Evolutionary conservation across 1,284 basidiomycete genomes (phyloP).

Genomic region (Gomphus bonarii): DNA sequence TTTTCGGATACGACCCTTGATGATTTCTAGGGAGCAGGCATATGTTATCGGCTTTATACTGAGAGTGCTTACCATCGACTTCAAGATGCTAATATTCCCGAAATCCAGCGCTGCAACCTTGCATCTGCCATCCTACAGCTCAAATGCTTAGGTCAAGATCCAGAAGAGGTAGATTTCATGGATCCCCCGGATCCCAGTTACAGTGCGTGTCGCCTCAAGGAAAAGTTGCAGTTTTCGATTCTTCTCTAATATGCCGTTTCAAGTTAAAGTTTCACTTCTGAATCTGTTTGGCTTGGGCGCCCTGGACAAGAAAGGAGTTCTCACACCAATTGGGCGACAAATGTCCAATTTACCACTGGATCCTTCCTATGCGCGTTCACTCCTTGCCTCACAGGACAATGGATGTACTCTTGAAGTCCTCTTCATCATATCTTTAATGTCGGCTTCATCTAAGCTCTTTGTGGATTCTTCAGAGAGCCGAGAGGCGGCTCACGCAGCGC

Average conservation of each 20-base stretch:
- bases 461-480: slow-evolving; percentile 49
- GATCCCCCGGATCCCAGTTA: slow-evolving; percentile 68
- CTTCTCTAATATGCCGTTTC: slow-evolving; percentile 5
- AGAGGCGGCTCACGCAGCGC: slow-evolving; percentile 57
- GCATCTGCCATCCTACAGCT: slow-evolving; percentile 77
- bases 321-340: slow-evolving; percentile 62
- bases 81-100: slow-evolving; percentile 64
- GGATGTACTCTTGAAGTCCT: slow-evolving; percentile 68
- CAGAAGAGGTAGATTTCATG: slow-evolving; percentile 75
- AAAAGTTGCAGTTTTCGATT: neutral
- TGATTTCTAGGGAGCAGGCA: slow-evolving; percentile 51
- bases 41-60: slow-evolving; percentile 85
- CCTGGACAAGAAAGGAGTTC: slow-evolving; percentile 46
- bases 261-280: slow-evolving; percentile 64
- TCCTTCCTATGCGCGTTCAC: slow-evolving; percentile 66
- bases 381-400: slow-evolving; percentile 63
- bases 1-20: slow-evolving; percentile 11
- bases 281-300: slow-evolving; percentile 71
- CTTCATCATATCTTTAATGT: slow-evolving; percentile 71
- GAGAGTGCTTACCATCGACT: slow-evolving; percentile 65
- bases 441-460: slow-evolving; percentile 69
- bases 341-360: slow-evolving; percentile 85
- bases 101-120: slow-evolving; percentile 81
- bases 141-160: slow-evolving; percentile 71
- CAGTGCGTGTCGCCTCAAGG: slow-evolving; percentile 33